A percentile compares a stretch with the other conserved stretches of the same genome.
phyloP scores from a whole-genome alignment of 2,329 filamentous ascomycete species.

The Neoascochyta sp. region DNA sequence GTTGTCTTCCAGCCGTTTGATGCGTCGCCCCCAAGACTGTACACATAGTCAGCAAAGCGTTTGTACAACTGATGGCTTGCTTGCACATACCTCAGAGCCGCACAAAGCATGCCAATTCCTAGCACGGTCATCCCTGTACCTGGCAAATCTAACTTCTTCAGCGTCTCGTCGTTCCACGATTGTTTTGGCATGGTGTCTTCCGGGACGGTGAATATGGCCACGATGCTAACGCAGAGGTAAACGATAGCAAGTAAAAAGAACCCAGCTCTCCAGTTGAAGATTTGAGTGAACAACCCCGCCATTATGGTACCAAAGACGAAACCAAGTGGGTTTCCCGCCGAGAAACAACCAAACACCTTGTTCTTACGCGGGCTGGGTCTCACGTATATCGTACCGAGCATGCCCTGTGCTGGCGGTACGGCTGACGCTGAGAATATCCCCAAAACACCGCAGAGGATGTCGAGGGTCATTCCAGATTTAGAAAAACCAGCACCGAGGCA shows the following conservation, averaged over 20 bases:
- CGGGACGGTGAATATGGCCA: slow-evolving; percentile 61
- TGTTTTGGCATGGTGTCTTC: slow-evolving; percentile 49
- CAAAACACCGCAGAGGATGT: slow-evolving; percentile 61
- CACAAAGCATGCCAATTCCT: slow-evolving; percentile 64
- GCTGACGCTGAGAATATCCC: slow-evolving; percentile 61
- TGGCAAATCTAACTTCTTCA: slow-evolving; percentile 59
- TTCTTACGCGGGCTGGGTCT: slow-evolving; percentile 61
- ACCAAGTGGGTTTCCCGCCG: slow-evolving; percentile 55
- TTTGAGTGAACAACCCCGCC: slow-evolving; percentile 58
- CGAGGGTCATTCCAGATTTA: slow-evolving; percentile 55
- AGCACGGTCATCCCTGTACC: slow-evolving; percentile 59
- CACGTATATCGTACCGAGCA: slow-evolving; percentile 62
- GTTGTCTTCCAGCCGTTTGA: slow-evolving; percentile 59
- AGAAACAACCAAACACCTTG: slow-evolving; percentile 61
- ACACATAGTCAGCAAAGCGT: slow-evolving; percentile 7
- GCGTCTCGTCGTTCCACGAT: slow-evolving; percentile 44
- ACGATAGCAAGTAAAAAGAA: slow-evolving; percentile 63
- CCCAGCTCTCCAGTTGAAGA: slow-evolving; percentile 61
- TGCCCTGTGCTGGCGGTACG: slow-evolving; percentile 61
- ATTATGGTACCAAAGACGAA: slow-evolving; percentile 58
- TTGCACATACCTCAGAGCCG: slow-evolving; percentile 54
- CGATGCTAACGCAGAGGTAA: slow-evolving; percentile 56
- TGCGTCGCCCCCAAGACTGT: slow-evolving; percentile 51
- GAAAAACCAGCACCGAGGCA: slow-evolving; percentile 59
- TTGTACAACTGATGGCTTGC: fast-evolving